Base-by-base conservation (phyloP, 1,284 basidiomycete species). In the Inonotus hispidus region DNA sequence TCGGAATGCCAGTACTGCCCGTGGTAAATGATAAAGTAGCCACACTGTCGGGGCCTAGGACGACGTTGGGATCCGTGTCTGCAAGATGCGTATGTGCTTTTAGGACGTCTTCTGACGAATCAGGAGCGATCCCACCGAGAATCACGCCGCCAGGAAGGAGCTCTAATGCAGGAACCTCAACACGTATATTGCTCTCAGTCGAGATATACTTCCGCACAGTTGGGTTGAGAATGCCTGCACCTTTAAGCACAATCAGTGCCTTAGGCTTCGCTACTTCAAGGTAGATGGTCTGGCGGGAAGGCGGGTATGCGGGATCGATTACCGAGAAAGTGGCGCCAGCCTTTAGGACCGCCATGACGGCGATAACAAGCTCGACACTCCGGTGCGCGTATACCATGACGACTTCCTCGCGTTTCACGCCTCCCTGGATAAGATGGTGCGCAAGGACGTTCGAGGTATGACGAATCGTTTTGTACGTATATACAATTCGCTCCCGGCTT, bases 321-420 rank as follows among this genome's bases (percentile, higher is more conserved):
- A 99, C 97, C 41, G 93, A 96, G 77, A 99, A 99, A 1, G 94
- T 95, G 6, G 93, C 96, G 27, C 97, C 97, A 1, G 93, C 94
- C 77, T 99, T 99, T 68, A 99, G 82, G 38, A 97, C 89, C 55
- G 93, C 97, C 86, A 99, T 91, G 4, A 99, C 95, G 19, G 96
- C 96, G 4, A 99, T 92, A 6, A 98, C 93, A 55, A 99, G 87
- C 72, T 99, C 96, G 46, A 98, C 95, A 66, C 93, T 94, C 52
- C 97, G 86, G 69, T 98, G 88, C 0, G 97, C 97, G 71, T 99
- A 99, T n/a, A 99, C 92, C 85, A 97, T 98, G 59, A 99, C 95
- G 21, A 99, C 95, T 68, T 99, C 97, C 67, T 96, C 96, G 29
- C 94, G 80, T 74, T 96, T 82, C 13, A 99, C 78, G 13, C 96